Evolutionary conservation across 148 eudicot genomes (phyloP).

Genomic region (Amaranthus palmeri): DNA sequence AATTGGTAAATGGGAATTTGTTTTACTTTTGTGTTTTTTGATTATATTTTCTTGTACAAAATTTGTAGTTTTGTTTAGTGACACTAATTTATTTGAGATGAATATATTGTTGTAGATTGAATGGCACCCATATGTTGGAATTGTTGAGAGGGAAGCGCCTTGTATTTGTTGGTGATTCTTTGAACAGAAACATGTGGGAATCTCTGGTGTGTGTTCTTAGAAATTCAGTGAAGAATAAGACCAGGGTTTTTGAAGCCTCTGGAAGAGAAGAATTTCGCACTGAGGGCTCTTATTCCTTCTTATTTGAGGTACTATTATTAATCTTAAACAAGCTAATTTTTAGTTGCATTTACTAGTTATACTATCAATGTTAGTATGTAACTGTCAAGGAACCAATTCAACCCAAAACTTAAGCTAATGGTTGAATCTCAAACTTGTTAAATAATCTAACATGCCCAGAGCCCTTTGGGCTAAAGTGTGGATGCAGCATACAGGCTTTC

Average conservation of each 20-base stretch:
- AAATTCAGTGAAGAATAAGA: constrained; percentile 48
- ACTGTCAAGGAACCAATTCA: too few species aligned
- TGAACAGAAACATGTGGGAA: constrained; percentile 92
- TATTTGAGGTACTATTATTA: constrained; percentile 35
- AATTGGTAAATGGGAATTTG: neutral
- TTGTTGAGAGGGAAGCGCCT: constrained; percentile 64
- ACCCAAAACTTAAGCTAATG: too few species aligned
- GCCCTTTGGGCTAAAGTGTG: too few species aligned
- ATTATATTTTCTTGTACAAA: neutral
- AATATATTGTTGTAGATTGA: constrained; percentile 39
- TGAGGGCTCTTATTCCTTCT: constrained; percentile 53
- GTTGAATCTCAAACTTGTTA: too few species aligned
- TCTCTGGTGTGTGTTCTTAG: constrained; percentile 64
- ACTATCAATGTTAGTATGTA: too few species aligned
- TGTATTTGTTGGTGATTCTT: constrained; percentile 78
- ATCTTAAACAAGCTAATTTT: neutral
- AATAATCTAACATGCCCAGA: too few species aligned
- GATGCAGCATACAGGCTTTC: too few species aligned
- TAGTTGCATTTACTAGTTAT: neutral
- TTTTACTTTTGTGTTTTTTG: neutral
- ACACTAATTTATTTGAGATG: neutral
- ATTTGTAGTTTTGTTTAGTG: constrained; percentile 5
- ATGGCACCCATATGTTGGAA: constrained; percentile 52
- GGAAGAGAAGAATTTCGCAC: constrained; percentile 52
- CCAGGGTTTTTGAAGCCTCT: constrained; percentile 62